Evolutionary conservation across 2,329 filamentous ascomycete genomes (phyloP).

Genomic region (Epichloe scottii): DNA sequence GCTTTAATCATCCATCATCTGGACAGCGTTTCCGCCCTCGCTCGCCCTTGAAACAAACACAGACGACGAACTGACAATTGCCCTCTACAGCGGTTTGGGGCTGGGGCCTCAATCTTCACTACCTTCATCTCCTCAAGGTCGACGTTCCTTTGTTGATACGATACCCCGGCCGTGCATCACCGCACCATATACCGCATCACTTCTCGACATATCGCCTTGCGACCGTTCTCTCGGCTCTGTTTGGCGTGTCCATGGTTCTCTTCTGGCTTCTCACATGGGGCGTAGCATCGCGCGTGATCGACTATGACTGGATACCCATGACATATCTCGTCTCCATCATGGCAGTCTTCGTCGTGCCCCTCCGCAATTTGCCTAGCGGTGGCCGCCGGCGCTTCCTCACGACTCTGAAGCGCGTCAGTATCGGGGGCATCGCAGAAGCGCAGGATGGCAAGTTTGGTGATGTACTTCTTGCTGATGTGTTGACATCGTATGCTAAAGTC

Average conservation of each 20-base stretch:
- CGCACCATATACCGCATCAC: constrained; percentile 62
- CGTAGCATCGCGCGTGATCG: constrained; percentile 54
- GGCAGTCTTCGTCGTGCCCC: constrained; percentile 58
- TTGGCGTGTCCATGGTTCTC: constrained; percentile 57
- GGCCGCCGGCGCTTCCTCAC: constrained; percentile 66
- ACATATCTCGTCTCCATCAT: constrained; percentile 64
- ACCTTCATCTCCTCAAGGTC: constrained; percentile 67
- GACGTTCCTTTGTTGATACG: constrained; percentile 78
- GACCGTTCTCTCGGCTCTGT: constrained; percentile 58
- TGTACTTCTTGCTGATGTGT: constrained; percentile 80
- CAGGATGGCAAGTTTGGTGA: constrained; percentile 92
- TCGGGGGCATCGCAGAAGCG: constrained; percentile 77
- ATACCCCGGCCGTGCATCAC: constrained; percentile 64
- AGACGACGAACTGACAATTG: background rate
- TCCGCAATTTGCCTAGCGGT: constrained; percentile 52
- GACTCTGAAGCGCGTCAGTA: constrained; percentile 62
- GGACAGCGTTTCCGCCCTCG: background rate
- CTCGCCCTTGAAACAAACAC: background rate
- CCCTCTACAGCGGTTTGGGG: constrained; percentile 79
- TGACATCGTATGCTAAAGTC: constrained; percentile 91
- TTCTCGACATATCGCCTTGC: constrained; percentile 78
- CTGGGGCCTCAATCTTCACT: constrained; percentile 87
- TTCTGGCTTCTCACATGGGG: constrained; percentile 78
- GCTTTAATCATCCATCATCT: background rate
- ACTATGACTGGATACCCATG: constrained; percentile 78